Evolutionary conservation across 2,329 filamentous ascomycete species (phyloP).

Genomic region (Trichoderma atroviride): DNA sequence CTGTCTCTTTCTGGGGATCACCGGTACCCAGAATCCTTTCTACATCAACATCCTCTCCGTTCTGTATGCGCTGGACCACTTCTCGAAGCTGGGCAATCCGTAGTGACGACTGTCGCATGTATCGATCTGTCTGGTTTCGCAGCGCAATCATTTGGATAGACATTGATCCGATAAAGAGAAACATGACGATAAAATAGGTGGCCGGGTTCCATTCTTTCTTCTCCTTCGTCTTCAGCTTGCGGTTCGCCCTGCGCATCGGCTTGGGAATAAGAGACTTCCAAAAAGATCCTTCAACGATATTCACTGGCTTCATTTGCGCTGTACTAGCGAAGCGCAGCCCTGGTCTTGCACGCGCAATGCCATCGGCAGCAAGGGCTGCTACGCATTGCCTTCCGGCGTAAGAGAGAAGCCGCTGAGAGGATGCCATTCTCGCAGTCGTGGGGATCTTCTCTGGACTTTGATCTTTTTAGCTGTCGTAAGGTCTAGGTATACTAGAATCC

Average conservation of each 20-base stretch:
- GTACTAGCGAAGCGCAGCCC: constrained; percentile 41
- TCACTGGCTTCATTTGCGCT: constrained; percentile 53
- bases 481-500: constrained; percentile 3
- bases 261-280: constrained; percentile 74
- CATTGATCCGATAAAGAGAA: constrained; percentile 89
- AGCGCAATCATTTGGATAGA: constrained; percentile 89
- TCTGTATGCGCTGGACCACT: constrained; percentile 69
- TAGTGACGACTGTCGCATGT: constrained; percentile 74
- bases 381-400: neutral
- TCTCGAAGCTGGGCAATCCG: constrained; percentile 77
- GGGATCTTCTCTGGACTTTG: neutral
- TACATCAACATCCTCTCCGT: constrained; percentile 80
- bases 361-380: neutral
- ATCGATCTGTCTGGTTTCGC: constrained; percentile 73
- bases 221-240: constrained; percentile 38
- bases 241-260: constrained; percentile 55
- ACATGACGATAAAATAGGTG: constrained; percentile 80
- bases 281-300: constrained; percentile 60
- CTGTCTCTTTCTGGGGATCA: constrained; percentile 70
- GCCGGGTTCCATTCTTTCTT: constrained; percentile 77
- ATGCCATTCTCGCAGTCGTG: constrained; percentile 25
- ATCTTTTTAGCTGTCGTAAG: neutral
- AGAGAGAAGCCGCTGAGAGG: constrained; percentile 9
- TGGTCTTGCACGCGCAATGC: neutral
- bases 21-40: constrained; percentile 80